Evolutionary conservation across 2,329 filamentous ascomycete species (phyloP).

Genomic region (Hymenoscyphus infarciens): DNA sequence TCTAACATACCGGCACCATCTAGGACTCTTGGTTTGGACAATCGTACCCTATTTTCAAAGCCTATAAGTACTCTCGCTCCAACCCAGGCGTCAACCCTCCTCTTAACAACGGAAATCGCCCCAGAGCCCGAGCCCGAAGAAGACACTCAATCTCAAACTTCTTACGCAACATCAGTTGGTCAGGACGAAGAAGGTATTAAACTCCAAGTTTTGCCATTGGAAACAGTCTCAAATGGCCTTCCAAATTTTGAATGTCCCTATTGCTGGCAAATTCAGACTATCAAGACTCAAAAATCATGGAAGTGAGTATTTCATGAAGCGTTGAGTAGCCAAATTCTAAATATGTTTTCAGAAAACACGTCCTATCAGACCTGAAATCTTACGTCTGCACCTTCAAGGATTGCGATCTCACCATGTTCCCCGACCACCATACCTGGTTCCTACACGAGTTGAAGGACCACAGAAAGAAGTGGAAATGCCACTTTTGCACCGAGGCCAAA

Average conservation of each 20-base stretch:
- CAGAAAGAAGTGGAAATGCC: conserved; percentile 26
- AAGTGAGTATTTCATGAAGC: conserved; percentile 16
- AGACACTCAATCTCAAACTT: conserved; percentile 16
- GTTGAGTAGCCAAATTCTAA: not conserved
- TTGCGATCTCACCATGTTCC: conserved; percentile 31
- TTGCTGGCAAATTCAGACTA: conserved; percentile 21
- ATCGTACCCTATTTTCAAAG: conserved; percentile 8
- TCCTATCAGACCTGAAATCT: conserved; percentile 32
- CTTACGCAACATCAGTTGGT: conserved; percentile 16
- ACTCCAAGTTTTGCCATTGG: conserved; percentile 12
- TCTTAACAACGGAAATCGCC: not conserved
- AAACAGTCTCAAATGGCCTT: conserved; percentile 14
- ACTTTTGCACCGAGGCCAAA: conserved; percentile 19
- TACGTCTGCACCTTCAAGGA: conserved; percentile 35
- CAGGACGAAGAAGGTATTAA: conserved; percentile 6
- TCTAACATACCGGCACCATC: not conserved
- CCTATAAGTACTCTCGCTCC: conserved; percentile 13
- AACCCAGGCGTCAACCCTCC: conserved; percentile 10
- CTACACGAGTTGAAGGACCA: conserved; percentile 32
- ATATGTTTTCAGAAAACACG: conserved; percentile 25
- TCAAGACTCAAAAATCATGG: conserved; percentile 23
- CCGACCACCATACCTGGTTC: conserved; percentile 30
- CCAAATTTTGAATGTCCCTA: conserved; percentile 19
- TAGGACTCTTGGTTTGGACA: not conserved
- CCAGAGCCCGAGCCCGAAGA: conserved; percentile 10